phyloP scores from a whole-genome alignment of 768 basidiomycete species.

The Hypholoma fasciculare region DNA sequence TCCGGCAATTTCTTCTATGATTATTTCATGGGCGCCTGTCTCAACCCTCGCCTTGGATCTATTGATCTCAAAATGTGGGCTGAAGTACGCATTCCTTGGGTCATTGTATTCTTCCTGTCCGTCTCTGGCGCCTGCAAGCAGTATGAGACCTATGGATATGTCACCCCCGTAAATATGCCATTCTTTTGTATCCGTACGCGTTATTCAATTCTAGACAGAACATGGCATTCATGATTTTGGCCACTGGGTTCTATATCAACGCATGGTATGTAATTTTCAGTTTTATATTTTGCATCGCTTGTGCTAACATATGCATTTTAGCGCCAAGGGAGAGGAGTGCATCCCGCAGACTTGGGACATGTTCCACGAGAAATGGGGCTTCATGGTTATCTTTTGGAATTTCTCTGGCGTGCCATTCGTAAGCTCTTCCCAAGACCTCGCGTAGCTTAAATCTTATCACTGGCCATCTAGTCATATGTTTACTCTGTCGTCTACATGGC shows the following conservation, averaged over 20 bases:
- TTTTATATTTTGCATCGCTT: background rate
- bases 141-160: slow-evolving; percentile 88
- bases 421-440: slow-evolving; percentile 25
- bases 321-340: slow-evolving; percentile 91
- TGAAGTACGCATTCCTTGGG: slow-evolving; percentile 96
- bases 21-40: slow-evolving; percentile 92
- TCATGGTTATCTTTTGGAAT: slow-evolving; percentile 99
- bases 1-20: slow-evolving; percentile 95
- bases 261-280: slow-evolving; percentile 62
- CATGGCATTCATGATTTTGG: slow-evolving; percentile 95
- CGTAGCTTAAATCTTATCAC: slow-evolving; percentile 3
- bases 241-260: slow-evolving; percentile 95
- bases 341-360: slow-evolving; percentile 99
- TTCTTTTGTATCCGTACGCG: background rate
- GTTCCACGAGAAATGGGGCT: slow-evolving; percentile 99
- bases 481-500: slow-evolving; percentile 99
- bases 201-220: slow-evolving; percentile 51
- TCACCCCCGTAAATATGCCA: slow-evolving; percentile 73
- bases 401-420: slow-evolving; percentile 92
- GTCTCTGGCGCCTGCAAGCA: slow-evolving; percentile 95
- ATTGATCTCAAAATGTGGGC: slow-evolving; percentile 99
- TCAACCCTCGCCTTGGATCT: slow-evolving; percentile 90
- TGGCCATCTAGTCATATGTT: slow-evolving; percentile 72
- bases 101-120: slow-evolving; percentile 90
- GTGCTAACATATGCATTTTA: slow-evolving; percentile 26